Evolutionary conservation across 345 rosid genomes (phyloP), one percentile per base, ranked within the genome.

Genomic region (Psidium guajava): DNA sequence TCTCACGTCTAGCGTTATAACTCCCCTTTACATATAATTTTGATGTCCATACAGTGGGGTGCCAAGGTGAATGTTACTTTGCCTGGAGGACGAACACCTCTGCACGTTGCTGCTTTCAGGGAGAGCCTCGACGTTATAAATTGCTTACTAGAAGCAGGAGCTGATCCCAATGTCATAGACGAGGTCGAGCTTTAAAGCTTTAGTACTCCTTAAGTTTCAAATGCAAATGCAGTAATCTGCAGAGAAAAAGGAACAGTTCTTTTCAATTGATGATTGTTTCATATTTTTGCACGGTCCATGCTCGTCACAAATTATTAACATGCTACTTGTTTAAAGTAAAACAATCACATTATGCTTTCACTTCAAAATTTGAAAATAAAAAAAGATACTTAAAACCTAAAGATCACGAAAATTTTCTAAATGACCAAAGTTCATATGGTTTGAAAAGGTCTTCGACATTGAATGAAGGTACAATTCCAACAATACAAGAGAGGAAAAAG

Each of bases 21-120:
- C 80, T 69, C 47, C 42, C 80, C 4, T 9, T 25, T 69, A 47
- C 80, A 36, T 12, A 4, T 58, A 58, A 85, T 54, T 85, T 73
- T 50, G 85, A 21, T 36, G 32, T 83, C 54, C 86, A 44, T 88
- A 87, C 91, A 96, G 98, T 95, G 92, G 13, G 98, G 96, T 88
- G 98, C 96, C 57, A 89, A 93, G 64, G 98, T 92, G 61, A 95
- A 96, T 83, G 85, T 93, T 83, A 84, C 85, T 86, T 94, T 2
- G 2, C 47, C 98, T 88, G 95, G 96, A 88, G 98, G 98, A 85
- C 95, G 98, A 84, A 95, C 98, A 80, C 97, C 98, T 13, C 89
- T 96, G 93, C 98, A 96, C 59, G 91, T 94, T 88, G 98, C 99
- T 11, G 97, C 98, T 74, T 94, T 93, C 86, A 83, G 59, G 82